Evolutionary conservation across 352 stramenopile species (phyloP).

Genomic region (Phytophthora sojae): DNA sequence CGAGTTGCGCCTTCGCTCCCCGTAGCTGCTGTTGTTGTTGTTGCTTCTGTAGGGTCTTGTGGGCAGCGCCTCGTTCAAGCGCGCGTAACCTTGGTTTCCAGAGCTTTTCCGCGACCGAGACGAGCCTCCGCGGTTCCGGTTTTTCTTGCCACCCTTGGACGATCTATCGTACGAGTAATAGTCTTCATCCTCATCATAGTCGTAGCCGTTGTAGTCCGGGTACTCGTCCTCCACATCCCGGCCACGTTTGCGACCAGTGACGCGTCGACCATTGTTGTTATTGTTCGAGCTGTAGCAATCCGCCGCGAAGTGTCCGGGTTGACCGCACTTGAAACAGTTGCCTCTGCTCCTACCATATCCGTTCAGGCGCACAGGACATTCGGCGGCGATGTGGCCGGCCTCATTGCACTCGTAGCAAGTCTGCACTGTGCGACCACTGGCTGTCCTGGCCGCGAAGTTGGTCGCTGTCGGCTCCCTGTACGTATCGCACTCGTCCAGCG

Average conservation of each 20-base stretch:
- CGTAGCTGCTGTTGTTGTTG: constrained; percentile 28
- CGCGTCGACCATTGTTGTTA: constrained; percentile 30
- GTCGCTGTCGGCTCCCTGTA: constrained; percentile 56
- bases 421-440: constrained; percentile 56
- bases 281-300: constrained; percentile 43
- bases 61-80: constrained; percentile 46
- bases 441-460: constrained; percentile 51
- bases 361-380: constrained; percentile 60
- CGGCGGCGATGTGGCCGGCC: constrained; percentile 72
- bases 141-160: constrained; percentile 35
- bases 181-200: constrained; percentile 51
- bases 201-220: constrained; percentile 47
- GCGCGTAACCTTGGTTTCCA: constrained; percentile 33
- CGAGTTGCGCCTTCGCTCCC: constrained; percentile 34
- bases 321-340: constrained; percentile 63
- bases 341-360: constrained; percentile 48
- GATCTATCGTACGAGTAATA: constrained; percentile 43
- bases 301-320: constrained; percentile 57
- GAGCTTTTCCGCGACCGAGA: constrained; percentile 33
- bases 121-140: constrained; percentile 20
- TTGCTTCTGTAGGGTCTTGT: constrained; percentile 37
- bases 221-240: constrained; percentile 57
- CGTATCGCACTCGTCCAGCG: constrained; percentile 48
- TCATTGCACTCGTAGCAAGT: constrained; percentile 83
- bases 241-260: constrained; percentile 56